phyloP scores from a whole-genome alignment of 805 yeast genomes.

The Saturnispora bothae region DNA sequence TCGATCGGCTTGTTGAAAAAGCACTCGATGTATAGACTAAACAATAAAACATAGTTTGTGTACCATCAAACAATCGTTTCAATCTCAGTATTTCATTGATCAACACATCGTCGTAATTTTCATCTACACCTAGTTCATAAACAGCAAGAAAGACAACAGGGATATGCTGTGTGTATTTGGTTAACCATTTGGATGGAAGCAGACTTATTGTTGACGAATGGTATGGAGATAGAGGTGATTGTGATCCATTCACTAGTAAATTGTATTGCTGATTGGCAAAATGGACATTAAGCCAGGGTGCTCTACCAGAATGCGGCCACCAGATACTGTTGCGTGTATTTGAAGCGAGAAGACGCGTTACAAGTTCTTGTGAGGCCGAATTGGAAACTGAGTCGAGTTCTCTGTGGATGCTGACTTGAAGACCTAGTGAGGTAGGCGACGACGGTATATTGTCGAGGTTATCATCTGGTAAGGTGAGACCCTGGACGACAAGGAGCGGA shows the following conservation, averaged over 20 bases:
- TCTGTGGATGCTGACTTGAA: slow-evolving; percentile 11
- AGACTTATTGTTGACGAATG: slow-evolving; percentile 33
- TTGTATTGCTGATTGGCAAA: slow-evolving; percentile 8
- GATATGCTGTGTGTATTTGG: slow-evolving; percentile 35
- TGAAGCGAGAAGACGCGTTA: slow-evolving; percentile 3
- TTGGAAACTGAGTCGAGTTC: slow-evolving; percentile 22
- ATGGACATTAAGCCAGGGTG: slow-evolving; percentile 10
- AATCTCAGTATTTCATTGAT: slow-evolving; percentile 27
- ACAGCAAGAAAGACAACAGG: slow-evolving; percentile 41
- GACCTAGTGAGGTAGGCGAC: no score
- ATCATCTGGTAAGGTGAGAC: no score
- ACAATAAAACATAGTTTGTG: slow-evolving; percentile 9
- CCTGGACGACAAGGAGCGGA: slow-evolving; percentile 35
- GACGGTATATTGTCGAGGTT: no score
- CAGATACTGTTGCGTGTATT: slow-evolving; percentile 8
- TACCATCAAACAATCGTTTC: slow-evolving; percentile 23
- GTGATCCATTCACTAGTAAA: slow-evolving; percentile 10
- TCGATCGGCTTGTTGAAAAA: slow-evolving; percentile 2
- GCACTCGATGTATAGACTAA: slow-evolving; percentile 8
- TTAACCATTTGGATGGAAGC: slow-evolving; percentile 40
- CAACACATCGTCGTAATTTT: slow-evolving; percentile 21
- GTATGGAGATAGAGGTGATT: slow-evolving; percentile 34
- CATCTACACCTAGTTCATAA: slow-evolving; percentile 27
- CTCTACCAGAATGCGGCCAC: slow-evolving; percentile 9
- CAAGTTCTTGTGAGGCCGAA: slow-evolving; percentile 9